phyloP scores from a whole-genome alignment of 768 basidiomycete species.

The Suillus alpinus region DNA sequence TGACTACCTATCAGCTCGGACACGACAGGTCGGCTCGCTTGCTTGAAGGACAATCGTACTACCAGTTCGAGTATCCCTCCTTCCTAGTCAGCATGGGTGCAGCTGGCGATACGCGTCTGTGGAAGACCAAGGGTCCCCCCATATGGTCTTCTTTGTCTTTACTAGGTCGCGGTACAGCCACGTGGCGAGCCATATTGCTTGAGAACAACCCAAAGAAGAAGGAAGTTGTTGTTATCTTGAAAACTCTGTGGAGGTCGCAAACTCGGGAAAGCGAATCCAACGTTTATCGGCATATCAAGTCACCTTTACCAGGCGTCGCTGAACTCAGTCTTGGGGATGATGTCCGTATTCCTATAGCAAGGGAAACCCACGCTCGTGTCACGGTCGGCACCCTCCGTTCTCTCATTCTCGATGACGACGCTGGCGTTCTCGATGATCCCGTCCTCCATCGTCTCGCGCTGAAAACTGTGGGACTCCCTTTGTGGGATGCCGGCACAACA shows the following conservation, averaged over 20 bases:
- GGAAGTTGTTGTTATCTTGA: not conserved
- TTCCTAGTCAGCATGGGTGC: not conserved
- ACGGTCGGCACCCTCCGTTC: not conserved
- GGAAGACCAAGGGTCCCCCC: not conserved
- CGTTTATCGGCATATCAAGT: not conserved
- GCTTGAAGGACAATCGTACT: not conserved
- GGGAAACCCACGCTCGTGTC: not conserved
- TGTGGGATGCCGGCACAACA: conserved; percentile 13
- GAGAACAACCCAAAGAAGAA: too few species aligned
- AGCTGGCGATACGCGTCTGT: not conserved
- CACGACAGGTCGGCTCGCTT: not conserved
- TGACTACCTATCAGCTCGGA: not conserved
- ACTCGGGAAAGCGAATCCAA: not conserved
- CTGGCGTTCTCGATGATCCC: not conserved
- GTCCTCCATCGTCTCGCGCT: conserved; percentile 20
- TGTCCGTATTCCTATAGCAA: not conserved
- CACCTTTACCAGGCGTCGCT: not conserved
- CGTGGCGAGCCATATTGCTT: not conserved
- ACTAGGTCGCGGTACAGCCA: not conserved
- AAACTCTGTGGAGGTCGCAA: not conserved
- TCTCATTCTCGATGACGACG: not conserved
- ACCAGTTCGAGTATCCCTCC: not conserved
- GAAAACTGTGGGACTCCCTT: conserved; percentile 14
- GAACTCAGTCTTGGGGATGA: not conserved
- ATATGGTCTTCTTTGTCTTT: not conserved